These are phyloP conservation scores for Phytophthora pseudosyringae DNA, from an alignment of 352 stramenopile genomes.

Conservation along the genomic window DNA sequence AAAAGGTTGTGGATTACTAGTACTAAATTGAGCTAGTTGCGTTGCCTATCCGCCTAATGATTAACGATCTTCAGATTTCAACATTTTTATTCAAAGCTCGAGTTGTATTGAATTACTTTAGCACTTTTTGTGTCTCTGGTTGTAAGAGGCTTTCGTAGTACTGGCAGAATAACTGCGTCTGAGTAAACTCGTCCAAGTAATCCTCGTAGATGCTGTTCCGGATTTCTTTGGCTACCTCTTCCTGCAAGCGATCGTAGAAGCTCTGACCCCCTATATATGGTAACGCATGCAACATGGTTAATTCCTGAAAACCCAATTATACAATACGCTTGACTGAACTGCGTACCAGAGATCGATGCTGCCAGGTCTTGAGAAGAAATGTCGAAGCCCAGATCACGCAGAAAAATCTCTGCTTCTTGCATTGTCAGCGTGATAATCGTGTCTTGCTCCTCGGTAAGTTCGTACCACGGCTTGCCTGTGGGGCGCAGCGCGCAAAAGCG, in stretches of 20 bases:
- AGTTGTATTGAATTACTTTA: conserved; percentile 11
- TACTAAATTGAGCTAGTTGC: conserved; percentile 51
- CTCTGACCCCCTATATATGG: conserved; percentile 38
- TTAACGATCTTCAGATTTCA: conserved; percentile 15
- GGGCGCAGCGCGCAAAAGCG: conserved; percentile 51
- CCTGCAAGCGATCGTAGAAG: conserved; percentile 81
- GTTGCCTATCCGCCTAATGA: background rate
- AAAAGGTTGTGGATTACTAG: conserved; percentile 91
- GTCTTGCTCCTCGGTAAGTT: conserved; percentile 80
- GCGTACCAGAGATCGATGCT: conserved; percentile 48
- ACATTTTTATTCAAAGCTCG: background rate
- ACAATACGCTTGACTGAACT: background rate
- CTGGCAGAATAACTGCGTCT: conserved; percentile 89
- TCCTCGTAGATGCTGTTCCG: conserved; percentile 74
- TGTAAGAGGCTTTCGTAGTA: conserved; percentile 83
- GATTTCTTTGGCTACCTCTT: conserved; percentile 73
- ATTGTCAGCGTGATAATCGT: conserved; percentile 78
- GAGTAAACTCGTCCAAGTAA: conserved; percentile 83
- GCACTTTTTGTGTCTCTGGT: conserved; percentile 32
- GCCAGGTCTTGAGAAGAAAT: conserved; percentile 65
- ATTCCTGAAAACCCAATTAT: background rate
- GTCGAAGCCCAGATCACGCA: conserved; percentile 73
- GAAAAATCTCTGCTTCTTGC: conserved; percentile 75
- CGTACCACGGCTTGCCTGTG: conserved; percentile 72
- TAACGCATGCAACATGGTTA: conserved; percentile 1